Percentiles rank a stretch among this genome's conserved stretches.
phyloP scores from a whole-genome alignment of 2,329 filamentous ascomycete species.

The Beauveria scarabaeidicola region DNA sequence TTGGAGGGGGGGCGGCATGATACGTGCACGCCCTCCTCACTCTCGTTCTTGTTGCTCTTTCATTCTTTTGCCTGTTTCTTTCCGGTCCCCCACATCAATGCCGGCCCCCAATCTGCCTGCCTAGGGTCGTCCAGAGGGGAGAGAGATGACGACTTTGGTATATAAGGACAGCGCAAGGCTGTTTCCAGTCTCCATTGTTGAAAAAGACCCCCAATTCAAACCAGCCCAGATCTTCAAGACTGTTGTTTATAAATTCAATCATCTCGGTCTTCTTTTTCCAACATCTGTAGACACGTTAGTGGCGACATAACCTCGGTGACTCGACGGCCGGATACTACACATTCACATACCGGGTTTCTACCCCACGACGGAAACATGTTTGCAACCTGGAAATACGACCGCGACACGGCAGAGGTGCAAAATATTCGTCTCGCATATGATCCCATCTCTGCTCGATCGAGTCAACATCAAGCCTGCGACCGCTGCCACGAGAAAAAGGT shows the following conservation, averaged over 20 bases:
- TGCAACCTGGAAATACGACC: slow-evolving; percentile 31
- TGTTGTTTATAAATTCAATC: neutral
- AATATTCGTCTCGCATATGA: slow-evolving; percentile 28
- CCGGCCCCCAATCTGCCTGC: slow-evolving; percentile 7
- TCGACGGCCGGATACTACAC: neutral
- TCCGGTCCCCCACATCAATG: slow-evolving; percentile 5
- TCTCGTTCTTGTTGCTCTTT: neutral
- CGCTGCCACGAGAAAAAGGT: slow-evolving; percentile 33
- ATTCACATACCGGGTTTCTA: neutral
- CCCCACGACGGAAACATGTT: slow-evolving; percentile 21
- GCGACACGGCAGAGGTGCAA: slow-evolving; percentile 29
- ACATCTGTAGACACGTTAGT: neutral
- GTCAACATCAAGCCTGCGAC: slow-evolving; percentile 30
- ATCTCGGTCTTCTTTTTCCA: neutral
- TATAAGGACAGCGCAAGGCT: slow-evolving; percentile 7
- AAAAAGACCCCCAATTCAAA: neutral
- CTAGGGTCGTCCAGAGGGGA: neutral
- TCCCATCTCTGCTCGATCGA: slow-evolving; percentile 29
- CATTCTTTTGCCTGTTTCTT: neutral
- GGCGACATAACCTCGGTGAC: neutral
- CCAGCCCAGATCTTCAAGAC: neutral
- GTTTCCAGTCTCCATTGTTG: neutral
- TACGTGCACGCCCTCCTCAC: neutral
- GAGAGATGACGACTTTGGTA: neutral
- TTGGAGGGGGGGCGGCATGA: neutral